Conservation (phyloP, 176 grass and related monocot species). For the Leersia perrieri region DNA sequence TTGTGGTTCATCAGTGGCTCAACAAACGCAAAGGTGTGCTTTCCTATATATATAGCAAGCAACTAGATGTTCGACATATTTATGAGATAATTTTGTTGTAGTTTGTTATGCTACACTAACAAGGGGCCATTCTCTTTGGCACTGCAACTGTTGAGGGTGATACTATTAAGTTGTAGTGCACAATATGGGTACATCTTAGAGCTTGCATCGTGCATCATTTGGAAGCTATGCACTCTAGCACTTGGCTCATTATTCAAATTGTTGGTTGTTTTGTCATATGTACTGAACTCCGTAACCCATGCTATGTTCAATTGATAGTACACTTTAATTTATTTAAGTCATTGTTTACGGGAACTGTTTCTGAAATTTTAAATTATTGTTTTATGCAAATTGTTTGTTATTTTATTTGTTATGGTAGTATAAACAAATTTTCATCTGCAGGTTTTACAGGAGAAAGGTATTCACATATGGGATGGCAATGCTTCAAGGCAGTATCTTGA, state of each 20-base stretch:
- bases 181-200: neutral
- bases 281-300: neutral
- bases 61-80: no score
- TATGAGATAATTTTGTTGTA: neutral
- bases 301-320: neutral
- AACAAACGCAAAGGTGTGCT: constrained; percentile 71
- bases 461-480: constrained; percentile 93
- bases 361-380: neutral
- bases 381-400: neutral
- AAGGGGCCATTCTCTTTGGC: neutral
- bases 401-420: neutral
- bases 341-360: neutral
- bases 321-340: neutral
- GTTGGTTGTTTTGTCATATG: neutral
- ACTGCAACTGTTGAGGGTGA: neutral
- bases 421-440: constrained; percentile 11
- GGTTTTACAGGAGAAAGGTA: constrained; percentile 76
- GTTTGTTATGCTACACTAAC: neutral
- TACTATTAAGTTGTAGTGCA: neutral
- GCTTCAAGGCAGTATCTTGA: constrained; percentile 85
- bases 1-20: constrained; percentile 93
- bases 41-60: neutral
- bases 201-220: neutral
- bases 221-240: neutral
- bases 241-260: no score